These are phyloP conservation scores for Eimeria brunetti DNA, from an alignment of 169 alveolate genomes.

Conservation along the genomic window DNA sequence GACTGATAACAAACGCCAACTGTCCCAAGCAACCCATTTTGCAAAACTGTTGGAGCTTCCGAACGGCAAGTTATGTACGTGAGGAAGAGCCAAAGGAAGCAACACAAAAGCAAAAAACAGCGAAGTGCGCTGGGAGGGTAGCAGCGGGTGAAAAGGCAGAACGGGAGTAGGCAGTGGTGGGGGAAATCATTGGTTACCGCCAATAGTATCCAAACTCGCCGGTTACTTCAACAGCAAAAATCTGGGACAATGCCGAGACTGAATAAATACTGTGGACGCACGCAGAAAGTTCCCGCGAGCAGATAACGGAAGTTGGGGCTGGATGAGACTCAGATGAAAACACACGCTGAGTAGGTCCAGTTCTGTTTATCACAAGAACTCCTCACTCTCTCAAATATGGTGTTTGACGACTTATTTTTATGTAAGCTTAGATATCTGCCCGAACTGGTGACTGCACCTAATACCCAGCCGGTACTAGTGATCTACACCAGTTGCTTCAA, in stretches of 20 bases:
- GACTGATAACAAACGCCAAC: not conserved
- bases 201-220: not conserved
- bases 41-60: not conserved
- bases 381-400: not conserved
- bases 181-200: not conserved
- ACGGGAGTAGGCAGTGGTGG: not conserved
- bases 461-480: not conserved
- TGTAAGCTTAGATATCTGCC: not conserved
- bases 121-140: not conserved
- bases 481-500: not conserved
- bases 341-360: not conserved
- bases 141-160: not conserved
- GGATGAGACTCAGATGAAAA: slow-evolving; percentile 15
- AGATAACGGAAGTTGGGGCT: slow-evolving; percentile 1
- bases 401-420: not conserved
- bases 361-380: slow-evolving; percentile 19
- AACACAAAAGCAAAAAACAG: not conserved
- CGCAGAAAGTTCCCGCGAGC: not conserved
- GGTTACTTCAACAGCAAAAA: not conserved
- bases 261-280: not conserved
- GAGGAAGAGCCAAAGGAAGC: not conserved
- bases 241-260: not conserved
- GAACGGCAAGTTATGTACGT: not conserved
- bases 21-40: not conserved
- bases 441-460: slow-evolving; percentile 20